Evolutionary conservation across 805 yeast genomes (phyloP).

Genomic region (Cyberlindnera americana): DNA sequence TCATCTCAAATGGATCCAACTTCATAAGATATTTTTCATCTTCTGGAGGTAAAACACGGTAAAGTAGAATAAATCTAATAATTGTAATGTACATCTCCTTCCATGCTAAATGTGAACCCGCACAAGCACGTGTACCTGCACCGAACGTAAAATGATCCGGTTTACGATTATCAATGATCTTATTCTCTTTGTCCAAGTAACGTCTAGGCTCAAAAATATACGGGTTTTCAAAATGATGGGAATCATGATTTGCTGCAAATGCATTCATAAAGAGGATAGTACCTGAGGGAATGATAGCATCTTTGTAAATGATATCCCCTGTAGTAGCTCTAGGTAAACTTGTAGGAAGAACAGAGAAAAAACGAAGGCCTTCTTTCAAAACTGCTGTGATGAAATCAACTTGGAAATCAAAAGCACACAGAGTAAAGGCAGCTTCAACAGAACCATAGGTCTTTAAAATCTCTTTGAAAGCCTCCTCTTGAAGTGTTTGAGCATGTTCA

Average conservation of each 20-base stretch:
- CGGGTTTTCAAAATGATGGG: constrained; percentile 38
- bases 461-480: constrained; percentile 40
- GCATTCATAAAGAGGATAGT: constrained; percentile 64
- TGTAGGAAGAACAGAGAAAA: constrained; percentile 63
- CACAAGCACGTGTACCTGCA: constrained; percentile 68
- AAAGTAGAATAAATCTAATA: constrained; percentile 49
- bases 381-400: constrained; percentile 55
- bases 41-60: constrained; percentile 43
- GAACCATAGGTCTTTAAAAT: constrained; percentile 35
- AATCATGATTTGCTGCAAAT: constrained; percentile 69
- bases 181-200: constrained; percentile 37
- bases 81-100: constrained; percentile 61
- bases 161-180: constrained; percentile 7
- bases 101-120: constrained; percentile 62
- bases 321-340: constrained; percentile 63
- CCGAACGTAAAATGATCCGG: constrained; percentile 54
- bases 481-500: constrained; percentile 35
- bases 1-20: constrained; percentile 47
- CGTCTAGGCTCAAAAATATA: constrained; percentile 49
- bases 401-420: constrained; percentile 28
- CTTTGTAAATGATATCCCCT: constrained; percentile 39
- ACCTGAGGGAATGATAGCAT: constrained; percentile 47
- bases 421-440: constrained; percentile 34
- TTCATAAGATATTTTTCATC: constrained; percentile 33
- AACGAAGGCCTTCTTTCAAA: constrained; percentile 58